Conservation (phyloP, 345 rosid genomes). For the Eucalyptus lansdowneana region DNA sequence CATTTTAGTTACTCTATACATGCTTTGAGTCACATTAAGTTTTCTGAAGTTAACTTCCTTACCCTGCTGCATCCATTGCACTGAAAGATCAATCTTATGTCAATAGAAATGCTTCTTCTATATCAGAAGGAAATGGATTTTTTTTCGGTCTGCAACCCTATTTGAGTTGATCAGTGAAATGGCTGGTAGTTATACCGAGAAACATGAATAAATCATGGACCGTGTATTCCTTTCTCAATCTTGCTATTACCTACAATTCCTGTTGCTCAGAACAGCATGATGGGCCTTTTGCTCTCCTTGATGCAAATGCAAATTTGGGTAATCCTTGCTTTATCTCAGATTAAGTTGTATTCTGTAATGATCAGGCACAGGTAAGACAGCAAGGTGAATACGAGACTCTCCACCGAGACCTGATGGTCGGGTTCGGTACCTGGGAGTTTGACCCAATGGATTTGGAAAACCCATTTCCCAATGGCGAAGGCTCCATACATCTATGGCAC, state of each 20-base stretch:
- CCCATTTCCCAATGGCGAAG: conserved; percentile 31
- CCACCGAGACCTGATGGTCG: conserved; percentile 36
- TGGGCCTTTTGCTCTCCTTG: not conserved
- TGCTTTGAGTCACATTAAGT: not conserved
- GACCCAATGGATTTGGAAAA: conserved; percentile 37
- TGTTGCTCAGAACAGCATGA: not conserved
- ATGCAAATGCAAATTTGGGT: not conserved
- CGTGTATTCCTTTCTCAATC: not conserved
- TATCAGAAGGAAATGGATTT: not conserved
- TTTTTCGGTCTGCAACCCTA: not conserved
- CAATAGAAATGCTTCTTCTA: not conserved
- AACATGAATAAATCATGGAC: not conserved
- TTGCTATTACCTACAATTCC: not conserved
- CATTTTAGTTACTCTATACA: not conserved
- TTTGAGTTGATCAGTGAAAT: not conserved
- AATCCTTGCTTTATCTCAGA: not conserved
- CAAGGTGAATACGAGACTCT: conserved; percentile 49
- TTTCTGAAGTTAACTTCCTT: not conserved
- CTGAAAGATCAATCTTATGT: not conserved
- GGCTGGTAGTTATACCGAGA: not conserved
- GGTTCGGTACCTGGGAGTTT: conserved; percentile 47
- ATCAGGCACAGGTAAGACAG: conserved; percentile 20
- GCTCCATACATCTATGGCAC: conserved; percentile 53
- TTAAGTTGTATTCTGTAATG: not conserved
- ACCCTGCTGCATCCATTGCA: not conserved